Percentiles rank a stretch among this genome's conserved stretches.
phyloP scores from a whole-genome alignment of 2,329 filamentous ascomycete genomes.

The Microdochium trichocladiopsis region DNA sequence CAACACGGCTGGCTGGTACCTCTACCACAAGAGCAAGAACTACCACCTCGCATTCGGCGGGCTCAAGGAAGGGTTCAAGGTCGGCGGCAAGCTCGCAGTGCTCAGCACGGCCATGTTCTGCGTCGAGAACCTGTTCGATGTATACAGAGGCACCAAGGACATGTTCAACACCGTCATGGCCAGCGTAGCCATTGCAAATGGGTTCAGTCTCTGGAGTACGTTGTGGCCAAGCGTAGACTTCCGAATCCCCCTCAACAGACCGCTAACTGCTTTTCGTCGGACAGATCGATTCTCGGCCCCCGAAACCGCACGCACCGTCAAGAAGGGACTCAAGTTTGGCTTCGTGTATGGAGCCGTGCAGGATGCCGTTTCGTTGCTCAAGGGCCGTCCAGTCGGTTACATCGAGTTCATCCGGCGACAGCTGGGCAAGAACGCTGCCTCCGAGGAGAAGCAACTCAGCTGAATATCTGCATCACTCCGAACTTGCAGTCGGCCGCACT shows the following conservation, averaged over 20 bases:
- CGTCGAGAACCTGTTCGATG: constrained; percentile 80
- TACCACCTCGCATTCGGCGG: constrained; percentile 78
- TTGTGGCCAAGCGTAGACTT: constrained; percentile 9
- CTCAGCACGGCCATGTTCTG: constrained; percentile 73
- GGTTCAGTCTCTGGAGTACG: constrained; percentile 82
- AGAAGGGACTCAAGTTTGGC: constrained; percentile 71
- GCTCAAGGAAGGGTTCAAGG: constrained; percentile 68
- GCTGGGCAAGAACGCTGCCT: constrained; percentile 13
- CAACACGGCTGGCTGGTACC: constrained; percentile 81
- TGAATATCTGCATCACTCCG: not conserved
- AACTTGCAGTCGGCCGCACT: too few relatives aligned
- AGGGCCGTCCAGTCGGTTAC: constrained; percentile 69
- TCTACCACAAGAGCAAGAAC: constrained; percentile 99
- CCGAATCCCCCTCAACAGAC: too few relatives aligned
- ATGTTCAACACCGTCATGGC: constrained; percentile 76
- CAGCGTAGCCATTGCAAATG: constrained; percentile 75
- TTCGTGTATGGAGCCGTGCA: constrained; percentile 75
- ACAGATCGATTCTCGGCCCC: constrained; percentile 73
- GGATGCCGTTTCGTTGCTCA: constrained; percentile 62
- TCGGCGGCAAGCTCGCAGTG: constrained; percentile 62
- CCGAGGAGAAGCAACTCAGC: not conserved
- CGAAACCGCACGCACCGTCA: constrained; percentile 70
- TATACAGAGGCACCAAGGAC: constrained; percentile 62
- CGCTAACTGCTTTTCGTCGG: constrained; percentile 1
- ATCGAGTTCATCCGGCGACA: constrained; percentile 57